Evolutionary conservation across 176 grass and related monocot genomes (phyloP).

Genomic region (Aegilops speltoides): DNA sequence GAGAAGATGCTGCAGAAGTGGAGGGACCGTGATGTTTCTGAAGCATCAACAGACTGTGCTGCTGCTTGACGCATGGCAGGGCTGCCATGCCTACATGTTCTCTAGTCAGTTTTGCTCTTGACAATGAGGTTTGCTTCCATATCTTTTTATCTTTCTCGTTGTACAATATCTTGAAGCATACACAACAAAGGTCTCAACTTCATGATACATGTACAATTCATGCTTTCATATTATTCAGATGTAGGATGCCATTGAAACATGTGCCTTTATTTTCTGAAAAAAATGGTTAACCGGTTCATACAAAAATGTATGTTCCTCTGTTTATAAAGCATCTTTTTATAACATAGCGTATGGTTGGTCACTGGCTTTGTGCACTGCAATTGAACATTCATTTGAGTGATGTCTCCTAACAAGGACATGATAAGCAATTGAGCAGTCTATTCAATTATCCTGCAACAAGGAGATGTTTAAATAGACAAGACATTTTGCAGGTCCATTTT

Average conservation of each 20-base stretch:
- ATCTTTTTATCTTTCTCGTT: neutral
- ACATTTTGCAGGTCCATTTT: neutral
- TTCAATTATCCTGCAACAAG: neutral
- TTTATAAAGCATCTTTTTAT: neutral
- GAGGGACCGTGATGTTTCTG: constrained; percentile 59
- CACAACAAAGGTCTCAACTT: neutral
- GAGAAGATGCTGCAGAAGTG: constrained; percentile 56
- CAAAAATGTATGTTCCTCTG: neutral
- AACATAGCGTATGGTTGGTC: neutral
- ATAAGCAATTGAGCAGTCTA: neutral
- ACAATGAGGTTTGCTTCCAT: constrained; percentile 23
- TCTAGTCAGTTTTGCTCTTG: constrained; percentile 84
- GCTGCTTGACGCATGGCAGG: constrained; percentile 63
- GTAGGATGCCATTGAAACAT: neutral
- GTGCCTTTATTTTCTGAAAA: neutral
- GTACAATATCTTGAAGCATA: neutral
- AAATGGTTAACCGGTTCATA: neutral
- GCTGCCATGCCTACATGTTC: constrained; percentile 79
- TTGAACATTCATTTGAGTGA: neutral
- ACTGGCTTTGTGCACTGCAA: constrained; percentile 7
- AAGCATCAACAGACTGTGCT: constrained; percentile 57
- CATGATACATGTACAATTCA: neutral
- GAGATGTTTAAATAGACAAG: neutral
- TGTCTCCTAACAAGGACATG: neutral
- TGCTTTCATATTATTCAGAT: neutral